Conservation (phyloP, 2,329 filamentous ascomycete genomes). For the Talaromyces sp. region DNA sequence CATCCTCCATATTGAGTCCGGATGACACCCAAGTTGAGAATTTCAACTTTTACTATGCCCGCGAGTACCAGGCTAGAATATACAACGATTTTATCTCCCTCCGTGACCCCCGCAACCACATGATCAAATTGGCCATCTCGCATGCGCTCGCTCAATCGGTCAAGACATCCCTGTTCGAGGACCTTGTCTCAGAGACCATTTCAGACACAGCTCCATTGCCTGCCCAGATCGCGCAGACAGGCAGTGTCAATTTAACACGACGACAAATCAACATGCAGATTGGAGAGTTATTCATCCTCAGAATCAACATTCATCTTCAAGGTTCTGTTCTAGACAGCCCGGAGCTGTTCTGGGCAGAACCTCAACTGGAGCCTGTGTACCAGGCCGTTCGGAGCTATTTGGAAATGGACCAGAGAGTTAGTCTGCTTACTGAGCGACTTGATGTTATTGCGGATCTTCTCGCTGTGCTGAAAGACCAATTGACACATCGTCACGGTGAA, state of each 20-base stretch:
- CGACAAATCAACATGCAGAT: slow-evolving; percentile 99
- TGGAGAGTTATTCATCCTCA: slow-evolving; percentile 93
- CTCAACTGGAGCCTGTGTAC: slow-evolving; percentile 94
- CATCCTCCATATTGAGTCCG: slow-evolving; percentile 81
- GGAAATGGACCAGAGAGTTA: slow-evolving; percentile 96
- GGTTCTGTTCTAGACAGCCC: slow-evolving; percentile 95
- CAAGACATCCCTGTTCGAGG: slow-evolving; percentile 97
- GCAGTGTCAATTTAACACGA: slow-evolving; percentile 84
- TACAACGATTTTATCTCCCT: slow-evolving; percentile 99
- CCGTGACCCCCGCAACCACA: slow-evolving; percentile 92
- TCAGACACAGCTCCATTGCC: slow-evolving; percentile 92
- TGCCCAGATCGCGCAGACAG: slow-evolving; percentile 86
- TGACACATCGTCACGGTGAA: slow-evolving; percentile 90
- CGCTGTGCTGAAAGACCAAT: slow-evolving; percentile 90
- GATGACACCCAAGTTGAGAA: slow-evolving; percentile 94
- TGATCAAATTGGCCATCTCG: slow-evolving; percentile 96
- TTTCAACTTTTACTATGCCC: slow-evolving; percentile 99
- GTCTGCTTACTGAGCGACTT: slow-evolving; percentile 82
- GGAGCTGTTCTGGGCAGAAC: slow-evolving; percentile 98
- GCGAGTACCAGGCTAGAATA: slow-evolving; percentile 95
- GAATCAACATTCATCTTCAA: slow-evolving; percentile 97
- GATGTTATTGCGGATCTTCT: slow-evolving; percentile 92
- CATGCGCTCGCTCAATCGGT: slow-evolving; percentile 95
- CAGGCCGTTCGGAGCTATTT: slow-evolving; percentile 92
- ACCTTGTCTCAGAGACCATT: slow-evolving; percentile 90